Evolutionary conservation across 2,329 filamentous ascomycete species (phyloP), one percentile per base, ranked within the genome.

Genomic region (Metarhizium robertsii): DNA sequence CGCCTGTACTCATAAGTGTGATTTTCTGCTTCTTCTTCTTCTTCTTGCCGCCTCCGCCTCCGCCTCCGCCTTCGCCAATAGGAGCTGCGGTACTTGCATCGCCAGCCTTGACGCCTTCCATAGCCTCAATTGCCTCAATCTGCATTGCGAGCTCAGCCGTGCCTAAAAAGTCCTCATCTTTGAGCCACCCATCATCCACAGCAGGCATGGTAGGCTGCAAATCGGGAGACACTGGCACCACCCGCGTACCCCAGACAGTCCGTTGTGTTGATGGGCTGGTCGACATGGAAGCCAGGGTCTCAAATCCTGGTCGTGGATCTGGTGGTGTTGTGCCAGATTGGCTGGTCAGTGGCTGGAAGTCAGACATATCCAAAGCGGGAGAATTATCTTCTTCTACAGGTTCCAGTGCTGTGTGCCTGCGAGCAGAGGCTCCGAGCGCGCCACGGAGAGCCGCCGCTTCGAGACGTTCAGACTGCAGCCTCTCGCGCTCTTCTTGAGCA

Each of bases 241-340:
- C 83, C 3, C 81, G 78, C 0, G 92, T 97, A n/a, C 92, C 92
- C 92, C 92, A 97, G 0, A 97, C 90, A 0, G 92, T 97, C 59
- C 84, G 85, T 45, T 81, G 76, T 0, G 84, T 82, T 6, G 83
- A 85, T 0, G 92, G 91, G 59, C 88, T 95, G 1, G 88, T 92
- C 4, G 90, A 92, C 61, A 92, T 85, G 1, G 85, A 86, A 0
- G 88, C 87, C 25, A 95, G 72, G 2, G 83, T 81, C 38, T 80
- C 79, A 62, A 90, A 90, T 0, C 81, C 83, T 13, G 78, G 75
- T 20, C 81, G 75, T 50, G 79, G 75, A 43, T 80, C 79, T 1
- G 81, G 80, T 10, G 83, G 79, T 4, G 80, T 75, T 62, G 80
- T 64, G 62, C 80, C 69, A 60, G 73, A 70, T 8, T 75, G 74